Conservation (phyloP, 257 asterid species). For the Penstemon barbatus region DNA sequence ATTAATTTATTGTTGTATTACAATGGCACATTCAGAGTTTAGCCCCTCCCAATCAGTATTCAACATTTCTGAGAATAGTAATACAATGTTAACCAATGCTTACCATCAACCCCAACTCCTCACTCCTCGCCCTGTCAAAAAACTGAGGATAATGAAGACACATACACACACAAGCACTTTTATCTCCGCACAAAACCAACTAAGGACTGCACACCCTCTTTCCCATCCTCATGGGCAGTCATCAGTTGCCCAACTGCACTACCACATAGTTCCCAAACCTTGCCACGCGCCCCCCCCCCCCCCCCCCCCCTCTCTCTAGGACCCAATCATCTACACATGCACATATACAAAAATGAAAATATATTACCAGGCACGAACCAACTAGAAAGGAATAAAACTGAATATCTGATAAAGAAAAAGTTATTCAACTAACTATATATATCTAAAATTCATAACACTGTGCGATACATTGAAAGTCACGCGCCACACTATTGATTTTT, state of each 20-base stretch:
- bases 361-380: neutral
- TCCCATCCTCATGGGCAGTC: neutral
- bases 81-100: neutral
- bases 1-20: neutral
- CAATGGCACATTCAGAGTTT: neutral
- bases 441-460: neutral
- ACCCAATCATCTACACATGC: too few relatives aligned
- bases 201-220: neutral
- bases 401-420: neutral
- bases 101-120: neutral
- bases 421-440: constrained; percentile 3
- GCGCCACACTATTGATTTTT: constrained; percentile 13
- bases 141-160: too few relatives aligned
- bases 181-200: neutral
- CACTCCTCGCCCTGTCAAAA: too few relatives aligned
- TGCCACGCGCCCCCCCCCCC: neutral
- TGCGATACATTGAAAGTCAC: neutral
- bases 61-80: constrained; percentile 5
- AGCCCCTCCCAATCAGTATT: neutral
- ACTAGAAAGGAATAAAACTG: neutral
- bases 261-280: neutral
- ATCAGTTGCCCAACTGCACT: neutral
- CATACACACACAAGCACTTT: neutral
- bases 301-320: neutral
- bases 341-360: too few relatives aligned